Evolutionary conservation across 208 protist species (phyloP).

Genomic region (Leishmania tropica): DNA sequence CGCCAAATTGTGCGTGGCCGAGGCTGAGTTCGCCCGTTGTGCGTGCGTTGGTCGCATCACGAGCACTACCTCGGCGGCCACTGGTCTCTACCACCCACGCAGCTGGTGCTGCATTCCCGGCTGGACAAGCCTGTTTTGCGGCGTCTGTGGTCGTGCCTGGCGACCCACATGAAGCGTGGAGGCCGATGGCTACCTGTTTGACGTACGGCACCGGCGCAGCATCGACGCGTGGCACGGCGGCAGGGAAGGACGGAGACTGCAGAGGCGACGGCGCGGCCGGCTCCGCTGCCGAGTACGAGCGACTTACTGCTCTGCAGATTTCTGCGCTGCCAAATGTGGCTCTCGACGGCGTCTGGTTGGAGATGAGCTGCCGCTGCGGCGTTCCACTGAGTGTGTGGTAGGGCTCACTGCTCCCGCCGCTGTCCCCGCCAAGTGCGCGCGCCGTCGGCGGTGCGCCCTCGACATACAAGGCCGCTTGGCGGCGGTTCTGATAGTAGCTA

Average conservation of each 20-base stretch:
- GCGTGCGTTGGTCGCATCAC: background rate
- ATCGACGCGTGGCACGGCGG: slow-evolving; percentile 7
- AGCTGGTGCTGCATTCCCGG: background rate
- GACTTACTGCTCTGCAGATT: background rate
- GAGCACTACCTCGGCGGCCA: background rate
- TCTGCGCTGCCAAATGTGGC: background rate
- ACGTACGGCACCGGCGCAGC: background rate
- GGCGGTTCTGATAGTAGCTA: slow-evolving; percentile 34
- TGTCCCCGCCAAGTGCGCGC: slow-evolving; percentile 15
- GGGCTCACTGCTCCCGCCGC: background rate
- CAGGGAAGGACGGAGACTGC: slow-evolving; percentile 3
- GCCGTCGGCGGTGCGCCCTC: slow-evolving; percentile 24
- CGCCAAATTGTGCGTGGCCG: slow-evolving; percentile 19
- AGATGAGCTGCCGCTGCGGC: slow-evolving; percentile 1
- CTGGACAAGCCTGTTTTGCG: background rate
- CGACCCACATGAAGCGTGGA: background rate
- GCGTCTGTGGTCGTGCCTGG: background rate
- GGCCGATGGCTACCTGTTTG: background rate
- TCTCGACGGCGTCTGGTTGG: background rate
- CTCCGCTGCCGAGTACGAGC: slow-evolving; percentile 2
- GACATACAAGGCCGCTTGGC: background rate
- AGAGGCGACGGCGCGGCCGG: slow-evolving; percentile 8
- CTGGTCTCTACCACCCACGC: background rate
- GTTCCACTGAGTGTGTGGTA: background rate
- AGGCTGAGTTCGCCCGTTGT: background rate